Conservation (phyloP, 2,329 filamentous ascomycete species). For the Fusarium pseudograminearum region DNA sequence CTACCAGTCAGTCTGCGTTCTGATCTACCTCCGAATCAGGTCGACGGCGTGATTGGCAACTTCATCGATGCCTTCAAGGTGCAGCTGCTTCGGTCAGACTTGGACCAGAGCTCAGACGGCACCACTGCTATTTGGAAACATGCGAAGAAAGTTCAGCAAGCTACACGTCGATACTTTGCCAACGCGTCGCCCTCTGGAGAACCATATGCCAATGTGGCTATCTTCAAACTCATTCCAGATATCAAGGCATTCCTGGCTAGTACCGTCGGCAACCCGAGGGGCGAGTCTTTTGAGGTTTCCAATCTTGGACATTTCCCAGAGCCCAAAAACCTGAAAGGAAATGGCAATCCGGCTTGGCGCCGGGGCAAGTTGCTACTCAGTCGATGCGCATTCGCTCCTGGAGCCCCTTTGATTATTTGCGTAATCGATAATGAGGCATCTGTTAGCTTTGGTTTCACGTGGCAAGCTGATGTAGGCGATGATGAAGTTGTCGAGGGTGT, state of each 20-base stretch:
- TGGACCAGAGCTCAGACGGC: background rate
- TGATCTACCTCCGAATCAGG: background rate
- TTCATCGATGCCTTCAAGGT: slow-evolving; percentile 14
- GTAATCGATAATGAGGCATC: background rate
- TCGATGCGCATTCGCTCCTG: slow-evolving; percentile 9
- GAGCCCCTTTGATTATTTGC: slow-evolving; percentile 5
- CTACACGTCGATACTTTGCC: slow-evolving; percentile 9
- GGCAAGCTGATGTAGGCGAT: slow-evolving; percentile 9
- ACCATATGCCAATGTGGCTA: background rate
- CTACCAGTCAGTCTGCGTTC: slow-evolving; percentile 4
- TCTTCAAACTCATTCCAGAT: slow-evolving; percentile 3
- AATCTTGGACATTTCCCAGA: slow-evolving; percentile 2
- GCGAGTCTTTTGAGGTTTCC: slow-evolving; percentile 14
- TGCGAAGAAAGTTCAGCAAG: slow-evolving; percentile 4
- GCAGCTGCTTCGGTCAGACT: background rate
- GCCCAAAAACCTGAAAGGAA: background rate
- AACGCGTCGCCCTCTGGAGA: slow-evolving; percentile 4
- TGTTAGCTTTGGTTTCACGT: slow-evolving; percentile 9
- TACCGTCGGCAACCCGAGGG: background rate
- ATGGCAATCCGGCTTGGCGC: background rate
- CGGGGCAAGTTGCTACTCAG: slow-evolving; percentile 3
- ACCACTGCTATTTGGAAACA: background rate
- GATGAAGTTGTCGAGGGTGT: slow-evolving; percentile 1
- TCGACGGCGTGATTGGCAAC: slow-evolving; percentile 1
- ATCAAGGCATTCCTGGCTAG: background rate